These are phyloP conservation scores for Tolypocladium paradoxum DNA, from an alignment of 2,329 filamentous ascomycete species.

Conservation along the genomic window DNA sequence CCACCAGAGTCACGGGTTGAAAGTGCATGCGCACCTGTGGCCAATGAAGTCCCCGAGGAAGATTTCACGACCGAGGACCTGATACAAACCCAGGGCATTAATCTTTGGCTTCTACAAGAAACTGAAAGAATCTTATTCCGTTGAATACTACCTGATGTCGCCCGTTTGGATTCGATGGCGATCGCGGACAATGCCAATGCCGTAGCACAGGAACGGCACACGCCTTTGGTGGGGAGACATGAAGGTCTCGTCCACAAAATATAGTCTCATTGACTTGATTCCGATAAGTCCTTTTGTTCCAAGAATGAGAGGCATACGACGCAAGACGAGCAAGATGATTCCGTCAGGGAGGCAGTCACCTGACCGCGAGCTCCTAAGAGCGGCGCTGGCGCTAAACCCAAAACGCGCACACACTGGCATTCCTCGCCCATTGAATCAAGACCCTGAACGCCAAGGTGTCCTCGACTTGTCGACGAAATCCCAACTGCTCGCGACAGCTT, in stretches of 20 bases:
- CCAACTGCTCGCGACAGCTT: neutral
- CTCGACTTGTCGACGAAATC: conserved; percentile 1
- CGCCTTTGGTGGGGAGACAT: neutral
- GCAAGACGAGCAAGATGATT: neutral
- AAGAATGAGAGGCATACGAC: neutral
- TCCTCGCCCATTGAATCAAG: neutral
- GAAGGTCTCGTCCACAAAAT: neutral
- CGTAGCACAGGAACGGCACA: too few relatives aligned
- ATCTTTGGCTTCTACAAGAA: too few relatives aligned
- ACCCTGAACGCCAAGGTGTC: conserved; percentile 6
- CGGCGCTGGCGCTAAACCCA: conserved; percentile 2
- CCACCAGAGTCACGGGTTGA: too few relatives aligned
- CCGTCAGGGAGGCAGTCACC: neutral
- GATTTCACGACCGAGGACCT: too few relatives aligned
- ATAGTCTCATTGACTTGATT: neutral
- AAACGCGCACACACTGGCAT: neutral
- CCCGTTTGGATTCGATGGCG: too few relatives aligned
- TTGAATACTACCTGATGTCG: too few relatives aligned
- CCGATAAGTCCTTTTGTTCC: neutral
- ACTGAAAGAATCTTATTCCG: too few relatives aligned
- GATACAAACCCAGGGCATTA: too few relatives aligned
- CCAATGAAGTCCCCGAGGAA: too few relatives aligned
- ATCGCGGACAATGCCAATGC: too few relatives aligned
- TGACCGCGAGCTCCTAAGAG: neutral
- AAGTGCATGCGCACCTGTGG: too few relatives aligned